Percentiles rank a stretch among this genome's conserved stretches.
Evolutionary conservation across 2,329 filamentous ascomycete genomes (phyloP).

Genomic region (Talaromyces sp.): DNA sequence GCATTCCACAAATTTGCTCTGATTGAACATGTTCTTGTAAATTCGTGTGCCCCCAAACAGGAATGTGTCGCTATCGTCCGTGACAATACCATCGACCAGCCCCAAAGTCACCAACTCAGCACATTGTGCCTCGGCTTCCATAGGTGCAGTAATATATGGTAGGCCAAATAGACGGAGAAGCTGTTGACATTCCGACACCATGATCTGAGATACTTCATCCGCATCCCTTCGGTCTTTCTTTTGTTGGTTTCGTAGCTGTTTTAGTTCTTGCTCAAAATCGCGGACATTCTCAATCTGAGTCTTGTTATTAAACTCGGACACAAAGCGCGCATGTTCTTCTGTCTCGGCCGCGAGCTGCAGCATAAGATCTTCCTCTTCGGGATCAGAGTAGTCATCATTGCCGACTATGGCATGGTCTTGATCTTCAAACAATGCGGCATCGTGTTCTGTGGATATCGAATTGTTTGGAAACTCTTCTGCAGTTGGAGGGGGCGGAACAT

Average conservation of each 20-base stretch:
- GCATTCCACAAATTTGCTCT: slow-evolving; percentile 96
- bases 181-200: slow-evolving; percentile 93
- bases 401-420: slow-evolving; percentile 31
- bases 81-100: slow-evolving; percentile 94
- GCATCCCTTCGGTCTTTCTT: slow-evolving; percentile 94
- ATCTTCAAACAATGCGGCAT: slow-evolving; percentile 15
- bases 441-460: slow-evolving; percentile 26
- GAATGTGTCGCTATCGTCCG: slow-evolving; percentile 94
- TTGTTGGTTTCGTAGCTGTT: slow-evolving; percentile 84
- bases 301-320: slow-evolving; percentile 77
- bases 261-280: slow-evolving; percentile 83
- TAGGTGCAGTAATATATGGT: slow-evolving; percentile 93
- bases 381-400: slow-evolving; percentile 69
- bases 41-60: slow-evolving; percentile 93
- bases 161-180: slow-evolving; percentile 86
- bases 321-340: slow-evolving; percentile 90
- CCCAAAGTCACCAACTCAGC: slow-evolving; percentile 82
- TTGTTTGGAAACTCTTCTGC: slow-evolving; percentile 16
- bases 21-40: slow-evolving; percentile 99
- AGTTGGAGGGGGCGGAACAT: slow-evolving; percentile 38
- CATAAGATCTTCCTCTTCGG: slow-evolving; percentile 87
- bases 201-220: slow-evolving; percentile 92
- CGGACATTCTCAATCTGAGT: slow-evolving; percentile 65
- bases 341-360: slow-evolving; percentile 83
- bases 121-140: slow-evolving; percentile 98